Conservation (phyloP, 148 eudicot genomes). For the Rhododendron vialii region DNA sequence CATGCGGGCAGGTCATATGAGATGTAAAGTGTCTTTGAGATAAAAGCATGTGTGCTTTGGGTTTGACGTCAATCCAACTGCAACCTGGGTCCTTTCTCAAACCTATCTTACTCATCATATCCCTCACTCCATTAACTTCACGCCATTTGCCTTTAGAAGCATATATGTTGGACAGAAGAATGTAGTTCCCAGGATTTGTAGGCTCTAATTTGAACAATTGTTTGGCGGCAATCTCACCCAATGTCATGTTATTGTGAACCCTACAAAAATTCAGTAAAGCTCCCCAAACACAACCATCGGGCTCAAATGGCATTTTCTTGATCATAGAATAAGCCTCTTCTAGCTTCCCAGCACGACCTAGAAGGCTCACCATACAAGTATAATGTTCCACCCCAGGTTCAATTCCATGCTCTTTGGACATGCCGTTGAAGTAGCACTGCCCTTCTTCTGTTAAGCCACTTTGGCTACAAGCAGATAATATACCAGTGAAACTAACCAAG, state of each 20-base stretch:
- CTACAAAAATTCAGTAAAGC: slow-evolving; percentile 58
- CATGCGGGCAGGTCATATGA: slow-evolving; percentile 8
- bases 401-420: slow-evolving; percentile 36
- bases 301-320: slow-evolving; percentile 47
- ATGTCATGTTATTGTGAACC: slow-evolving; percentile 31
- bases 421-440: slow-evolving; percentile 37
- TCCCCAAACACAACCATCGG: slow-evolving; percentile 64
- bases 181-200: slow-evolving; percentile 53
- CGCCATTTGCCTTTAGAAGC: slow-evolving; percentile 54
- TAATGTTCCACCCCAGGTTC: slow-evolving; percentile 48
- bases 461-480: slow-evolving; percentile 60
- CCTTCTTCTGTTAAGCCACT: slow-evolving; percentile 50
- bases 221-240: slow-evolving; percentile 50
- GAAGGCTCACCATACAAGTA: slow-evolving; percentile 67
- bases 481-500: slow-evolving; percentile 41
- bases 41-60: slow-evolving; percentile 50
- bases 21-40: slow-evolving; percentile 51
- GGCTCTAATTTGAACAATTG: slow-evolving; percentile 53
- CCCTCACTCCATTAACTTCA: slow-evolving; percentile 45
- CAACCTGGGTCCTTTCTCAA: slow-evolving; percentile 62
- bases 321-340: slow-evolving; percentile 56
- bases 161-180: slow-evolving; percentile 52
- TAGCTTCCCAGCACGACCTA: slow-evolving; percentile 57
- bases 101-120: slow-evolving; percentile 43
- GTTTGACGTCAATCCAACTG: slow-evolving; percentile 65